These are phyloP conservation scores for Nymphaea colorata DNA, from an alignment of 164 flowering plant species.

Conservation along the genomic window DNA sequence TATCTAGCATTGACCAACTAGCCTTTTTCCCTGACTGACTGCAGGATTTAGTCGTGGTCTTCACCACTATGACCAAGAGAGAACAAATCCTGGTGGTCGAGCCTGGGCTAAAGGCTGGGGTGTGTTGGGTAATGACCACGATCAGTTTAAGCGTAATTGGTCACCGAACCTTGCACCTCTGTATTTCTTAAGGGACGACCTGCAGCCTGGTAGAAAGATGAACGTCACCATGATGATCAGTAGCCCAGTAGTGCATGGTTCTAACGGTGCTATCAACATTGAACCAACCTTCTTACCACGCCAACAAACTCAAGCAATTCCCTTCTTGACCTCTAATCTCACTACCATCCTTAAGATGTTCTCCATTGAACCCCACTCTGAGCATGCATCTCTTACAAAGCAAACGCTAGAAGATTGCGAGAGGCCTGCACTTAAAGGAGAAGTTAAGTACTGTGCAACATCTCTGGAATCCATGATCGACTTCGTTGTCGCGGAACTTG, in stretches of 20 bases:
- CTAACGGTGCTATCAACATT: not conserved
- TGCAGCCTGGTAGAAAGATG: constrained; percentile 7
- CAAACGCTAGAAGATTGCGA: constrained; percentile 14
- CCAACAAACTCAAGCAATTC: constrained; percentile 19
- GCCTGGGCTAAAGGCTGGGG: too few relatives aligned
- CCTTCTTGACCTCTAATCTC: constrained; percentile 22
- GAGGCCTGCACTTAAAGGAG: constrained; percentile 2
- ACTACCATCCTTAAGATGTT: constrained; percentile 15
- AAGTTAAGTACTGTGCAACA: too few relatives aligned
- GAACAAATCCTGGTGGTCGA: too few relatives aligned
- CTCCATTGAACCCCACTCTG: constrained; percentile 19
- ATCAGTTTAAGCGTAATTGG: too few relatives aligned
- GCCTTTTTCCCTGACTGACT: too few relatives aligned
- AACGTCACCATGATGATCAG: constrained; percentile 7
- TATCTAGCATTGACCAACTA: too few relatives aligned
- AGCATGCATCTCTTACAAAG: constrained; percentile 18
- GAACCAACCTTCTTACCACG: constrained; percentile 17
- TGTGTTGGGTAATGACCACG: too few relatives aligned
- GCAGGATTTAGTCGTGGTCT: too few relatives aligned
- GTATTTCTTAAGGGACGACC: constrained; percentile 20
- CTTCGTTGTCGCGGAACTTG: too few relatives aligned
- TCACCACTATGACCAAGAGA: too few relatives aligned
- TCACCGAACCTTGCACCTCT: not conserved
- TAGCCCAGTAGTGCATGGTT: not conserved
- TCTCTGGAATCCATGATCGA: too few relatives aligned